A percentile compares a stretch with the other conserved stretches of the same genome.
Evolutionary conservation across 1,139 yeast genomes (phyloP).

Genomic region (Blastobotrys arbuscula): DNA sequence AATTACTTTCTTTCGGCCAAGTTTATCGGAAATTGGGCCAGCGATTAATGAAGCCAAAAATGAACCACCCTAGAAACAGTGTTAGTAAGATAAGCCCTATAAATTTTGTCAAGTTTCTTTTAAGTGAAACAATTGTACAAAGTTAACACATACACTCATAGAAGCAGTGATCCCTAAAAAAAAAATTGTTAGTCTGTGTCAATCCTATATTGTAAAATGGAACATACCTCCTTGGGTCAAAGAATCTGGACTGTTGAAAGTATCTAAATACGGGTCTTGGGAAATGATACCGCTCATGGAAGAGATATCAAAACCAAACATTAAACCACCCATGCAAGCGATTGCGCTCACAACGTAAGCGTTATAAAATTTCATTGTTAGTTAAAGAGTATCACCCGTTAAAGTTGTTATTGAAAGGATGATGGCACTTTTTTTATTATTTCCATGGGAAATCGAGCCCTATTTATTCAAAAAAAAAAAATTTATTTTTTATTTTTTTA

Average conservation of each 20-base stretch:
- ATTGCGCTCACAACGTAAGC: constrained; percentile 37
- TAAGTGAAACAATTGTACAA: no score
- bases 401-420: background rate
- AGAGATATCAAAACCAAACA: constrained; percentile 93
- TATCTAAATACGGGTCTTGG: constrained; percentile 52
- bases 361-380: constrained; percentile 24
- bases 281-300: constrained; percentile 82
- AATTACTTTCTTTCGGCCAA: constrained; percentile 76
- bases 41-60: constrained; percentile 40
- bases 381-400: background rate
- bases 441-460: background rate
- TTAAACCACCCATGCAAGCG: constrained; percentile 85
- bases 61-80: no score
- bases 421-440: background rate
- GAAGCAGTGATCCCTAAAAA: constrained; percentile 95
- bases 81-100: no score
- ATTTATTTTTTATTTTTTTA: background rate
- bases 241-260: constrained; percentile 33
- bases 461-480: background rate
- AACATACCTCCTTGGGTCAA: constrained; percentile 76
- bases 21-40: constrained; percentile 51
- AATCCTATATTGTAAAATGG: no score
- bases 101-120: no score
- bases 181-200: no score
- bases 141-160: no score